Evolutionary conservation across 148 eudicot genomes (phyloP).

Genomic region (Dianthus caryophyllus): DNA sequence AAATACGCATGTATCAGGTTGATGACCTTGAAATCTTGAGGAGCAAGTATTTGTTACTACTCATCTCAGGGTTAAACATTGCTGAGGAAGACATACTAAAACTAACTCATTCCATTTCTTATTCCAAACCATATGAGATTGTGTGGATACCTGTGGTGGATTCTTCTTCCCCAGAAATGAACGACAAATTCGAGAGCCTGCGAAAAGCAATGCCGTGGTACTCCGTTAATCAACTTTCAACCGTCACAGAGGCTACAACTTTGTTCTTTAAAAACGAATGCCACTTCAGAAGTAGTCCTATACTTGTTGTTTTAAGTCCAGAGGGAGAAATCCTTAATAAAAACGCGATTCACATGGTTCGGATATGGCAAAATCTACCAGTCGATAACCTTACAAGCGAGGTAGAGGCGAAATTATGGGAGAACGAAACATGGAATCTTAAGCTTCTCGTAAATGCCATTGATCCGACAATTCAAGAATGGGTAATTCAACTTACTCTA

Average conservation of each 20-base stretch:
- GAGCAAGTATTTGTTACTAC: constrained; percentile 24
- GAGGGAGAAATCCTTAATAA: constrained; percentile 26
- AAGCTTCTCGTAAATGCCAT: constrained; percentile 28
- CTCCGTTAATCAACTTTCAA: constrained; percentile 27
- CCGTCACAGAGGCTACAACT: constrained; percentile 6
- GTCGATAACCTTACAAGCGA: constrained; percentile 30
- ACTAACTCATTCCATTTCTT: constrained; percentile 20
- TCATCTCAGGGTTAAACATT: constrained; percentile 31
- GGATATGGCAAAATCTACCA: constrained; percentile 39
- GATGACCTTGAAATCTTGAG: constrained; percentile 22
- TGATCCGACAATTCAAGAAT: constrained; percentile 23
- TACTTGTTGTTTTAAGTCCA: constrained; percentile 34
- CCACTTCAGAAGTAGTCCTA: constrained; percentile 29
- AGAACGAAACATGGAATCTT: constrained; percentile 30
- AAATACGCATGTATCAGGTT: constrained; percentile 15
- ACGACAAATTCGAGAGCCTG: constrained; percentile 16
- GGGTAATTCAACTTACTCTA: constrained; percentile 24
- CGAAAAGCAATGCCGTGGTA: constrained; percentile 34
- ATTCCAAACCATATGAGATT: constrained; percentile 21
- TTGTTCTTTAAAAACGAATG: constrained; percentile 23
- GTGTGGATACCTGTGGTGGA: constrained; percentile 35
- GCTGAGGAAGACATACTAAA: constrained; percentile 22
- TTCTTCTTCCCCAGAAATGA: constrained; percentile 14
- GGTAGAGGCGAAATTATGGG: constrained; percentile 32
- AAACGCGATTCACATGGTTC: constrained; percentile 42